Evolutionary conservation across 2,329 filamentous ascomycete species (phyloP).

Genomic region (Xylaria sp.): DNA sequence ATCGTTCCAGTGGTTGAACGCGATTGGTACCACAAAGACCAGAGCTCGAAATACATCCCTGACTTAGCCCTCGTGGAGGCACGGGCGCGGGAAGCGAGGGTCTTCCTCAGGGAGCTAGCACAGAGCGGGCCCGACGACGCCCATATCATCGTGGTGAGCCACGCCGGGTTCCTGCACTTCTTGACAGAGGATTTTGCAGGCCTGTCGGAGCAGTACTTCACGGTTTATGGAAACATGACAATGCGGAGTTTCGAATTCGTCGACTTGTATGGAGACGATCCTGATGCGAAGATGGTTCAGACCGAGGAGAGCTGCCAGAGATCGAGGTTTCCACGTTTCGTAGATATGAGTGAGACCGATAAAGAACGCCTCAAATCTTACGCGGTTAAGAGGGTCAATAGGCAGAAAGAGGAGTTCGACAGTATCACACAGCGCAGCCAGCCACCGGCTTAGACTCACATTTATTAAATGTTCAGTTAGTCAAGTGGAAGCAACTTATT

Average conservation of each 20-base stretch:
- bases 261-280: slow-evolving; percentile 58
- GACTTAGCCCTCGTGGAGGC: slow-evolving; percentile 62
- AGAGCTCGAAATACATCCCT: slow-evolving; percentile 56
- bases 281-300: slow-evolving; percentile 53
- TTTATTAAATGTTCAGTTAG: not conserved
- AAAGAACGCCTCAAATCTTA: slow-evolving; percentile 8
- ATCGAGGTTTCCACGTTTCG: slow-evolving; percentile 7
- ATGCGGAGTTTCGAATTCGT: slow-evolving; percentile 73
- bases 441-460: not conserved
- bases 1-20: slow-evolving; percentile 59
- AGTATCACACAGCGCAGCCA: not conserved
- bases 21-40: slow-evolving; percentile 75
- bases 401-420: slow-evolving; percentile 29
- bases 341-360: slow-evolving; percentile 20
- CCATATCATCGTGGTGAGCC: slow-evolving; percentile 80
- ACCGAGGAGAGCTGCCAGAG: slow-evolving; percentile 24
- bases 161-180: slow-evolving; percentile 85
- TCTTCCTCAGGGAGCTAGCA: slow-evolving; percentile 61
- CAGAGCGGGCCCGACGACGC: slow-evolving; percentile 56
- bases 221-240: slow-evolving; percentile 77
- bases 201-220: slow-evolving; percentile 57
- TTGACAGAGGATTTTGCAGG: slow-evolving; percentile 82
- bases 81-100: slow-evolving; percentile 64
- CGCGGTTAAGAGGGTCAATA: slow-evolving; percentile 23
- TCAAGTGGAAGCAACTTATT: not conserved